These are phyloP conservation scores for Dictyostelium intermedium DNA, from an alignment of 78 protist genomes.

Conservation along the genomic window DNA sequence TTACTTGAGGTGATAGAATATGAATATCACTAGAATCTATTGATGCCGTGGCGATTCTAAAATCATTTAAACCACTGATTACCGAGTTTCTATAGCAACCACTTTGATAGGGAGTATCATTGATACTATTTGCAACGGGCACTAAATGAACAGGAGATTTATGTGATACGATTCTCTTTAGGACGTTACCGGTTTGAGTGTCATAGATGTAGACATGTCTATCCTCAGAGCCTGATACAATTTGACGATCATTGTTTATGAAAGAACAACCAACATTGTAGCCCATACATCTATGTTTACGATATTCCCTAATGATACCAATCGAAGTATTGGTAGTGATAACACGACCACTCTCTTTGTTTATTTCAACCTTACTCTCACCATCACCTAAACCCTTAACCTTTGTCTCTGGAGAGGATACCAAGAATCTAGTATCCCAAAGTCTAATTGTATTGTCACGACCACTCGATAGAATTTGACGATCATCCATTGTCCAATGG, in stretches of 20 bases:
- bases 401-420: neutral
- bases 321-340: neutral
- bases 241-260: conserved; percentile 51
- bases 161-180: conserved; percentile 13
- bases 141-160: conserved; percentile 48
- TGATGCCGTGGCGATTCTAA: conserved; percentile 25
- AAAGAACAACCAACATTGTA: conserved; percentile 56
- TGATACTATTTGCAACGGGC: neutral
- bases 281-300: conserved; percentile 40
- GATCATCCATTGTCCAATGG: conserved; percentile 20
- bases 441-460: conserved; percentile 20
- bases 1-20: neutral
- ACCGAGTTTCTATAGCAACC: neutral
- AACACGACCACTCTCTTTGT: neutral
- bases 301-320: conserved; percentile 25
- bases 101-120: neutral
- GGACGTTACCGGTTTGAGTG: neutral
- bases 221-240: conserved; percentile 70
- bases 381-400: neutral
- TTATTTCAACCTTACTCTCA: neutral
- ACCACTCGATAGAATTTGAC: conserved; percentile 21
- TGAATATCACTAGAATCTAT: conserved; percentile 41
- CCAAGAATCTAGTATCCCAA: conserved; percentile 47
- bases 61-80: neutral
- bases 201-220: conserved; percentile 47